Conservation (phyloP, 2,329 filamentous ascomycete genomes). For the Lachnellula cervina region DNA sequence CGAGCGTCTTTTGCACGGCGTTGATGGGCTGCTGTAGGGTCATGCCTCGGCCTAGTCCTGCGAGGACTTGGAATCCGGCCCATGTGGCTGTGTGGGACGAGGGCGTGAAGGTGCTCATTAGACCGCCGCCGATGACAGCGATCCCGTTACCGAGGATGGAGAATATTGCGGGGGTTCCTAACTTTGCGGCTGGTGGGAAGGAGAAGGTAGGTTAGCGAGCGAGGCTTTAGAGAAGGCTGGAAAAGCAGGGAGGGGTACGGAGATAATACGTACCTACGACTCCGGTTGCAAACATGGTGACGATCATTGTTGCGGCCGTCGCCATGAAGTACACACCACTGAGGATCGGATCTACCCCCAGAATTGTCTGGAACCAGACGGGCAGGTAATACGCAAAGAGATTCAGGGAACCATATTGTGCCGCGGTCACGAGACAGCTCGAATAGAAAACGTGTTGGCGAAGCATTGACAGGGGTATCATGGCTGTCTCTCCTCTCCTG, state of each 20-base stretch:
- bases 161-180: conserved; percentile 32
- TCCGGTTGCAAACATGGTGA: conserved; percentile 16
- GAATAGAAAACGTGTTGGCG: conserved; percentile 16
- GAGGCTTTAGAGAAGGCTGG: background rate
- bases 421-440: conserved; percentile 2
- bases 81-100: conserved; percentile 13
- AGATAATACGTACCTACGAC: conserved; percentile 14
- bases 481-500: conserved; percentile 22
- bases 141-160: conserved; percentile 30
- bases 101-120: conserved; percentile 31
- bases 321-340: conserved; percentile 29
- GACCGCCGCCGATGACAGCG: conserved; percentile 29
- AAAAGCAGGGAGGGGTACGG: background rate
- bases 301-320: conserved; percentile 10
- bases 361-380: conserved; percentile 32
- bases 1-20: conserved; percentile 32
- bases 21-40: conserved; percentile 26
- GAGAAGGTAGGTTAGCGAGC: conserved; percentile 9
- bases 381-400: conserved; percentile 26
- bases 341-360: conserved; percentile 17
- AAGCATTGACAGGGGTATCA: conserved; percentile 22
- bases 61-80: conserved; percentile 25
- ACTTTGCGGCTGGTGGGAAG: conserved; percentile 17
- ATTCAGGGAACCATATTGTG: conserved; percentile 6
- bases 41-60: conserved; percentile 21